Percentiles rank a stretch among this genome's conserved stretches.
These are phyloP conservation scores for Lachnellula cervina DNA, from an alignment of 2,329 filamentous ascomycete genomes.

Conservation along the genomic window DNA sequence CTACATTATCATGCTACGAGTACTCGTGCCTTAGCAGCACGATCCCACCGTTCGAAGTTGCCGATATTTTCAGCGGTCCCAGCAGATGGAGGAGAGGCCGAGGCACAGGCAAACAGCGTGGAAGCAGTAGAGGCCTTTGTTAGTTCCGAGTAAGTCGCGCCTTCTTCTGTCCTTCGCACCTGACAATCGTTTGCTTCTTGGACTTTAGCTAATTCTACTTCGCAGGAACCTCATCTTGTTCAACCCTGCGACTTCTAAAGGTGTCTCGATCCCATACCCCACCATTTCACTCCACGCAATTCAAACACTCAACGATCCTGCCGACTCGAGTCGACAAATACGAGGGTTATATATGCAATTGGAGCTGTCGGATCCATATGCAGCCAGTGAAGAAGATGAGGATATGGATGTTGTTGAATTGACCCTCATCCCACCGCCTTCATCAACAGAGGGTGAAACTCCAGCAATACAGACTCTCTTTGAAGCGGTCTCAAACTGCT, in stretches of 20 bases:
- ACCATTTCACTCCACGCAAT: constrained; percentile 71
- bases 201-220: constrained; percentile 6
- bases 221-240: constrained; percentile 58
- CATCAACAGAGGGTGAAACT: constrained; percentile 19
- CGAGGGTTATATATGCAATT: constrained; percentile 62
- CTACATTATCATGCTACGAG: constrained; percentile 58
- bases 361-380: constrained; percentile 52
- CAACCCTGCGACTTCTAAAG: constrained; percentile 51
- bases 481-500: constrained; percentile 67
- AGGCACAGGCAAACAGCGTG: constrained; percentile 6
- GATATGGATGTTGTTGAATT: constrained; percentile 64
- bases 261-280: constrained; percentile 68
- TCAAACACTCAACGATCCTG: constrained; percentile 47
- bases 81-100: constrained; percentile 24
- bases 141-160: constrained; percentile 47
- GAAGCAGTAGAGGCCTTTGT: constrained; percentile 51
- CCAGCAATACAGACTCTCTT: constrained; percentile 39
- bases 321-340: constrained; percentile 36
- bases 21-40: constrained; percentile 54
- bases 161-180: not conserved
- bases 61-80: constrained; percentile 43
- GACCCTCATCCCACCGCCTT: constrained; percentile 52
- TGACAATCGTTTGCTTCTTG: not conserved
- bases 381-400: constrained; percentile 48
- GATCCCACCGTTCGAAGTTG: constrained; percentile 49